Base-by-base conservation (phyloP, 768 basidiomycete species). In the Tremella fuciformis region DNA sequence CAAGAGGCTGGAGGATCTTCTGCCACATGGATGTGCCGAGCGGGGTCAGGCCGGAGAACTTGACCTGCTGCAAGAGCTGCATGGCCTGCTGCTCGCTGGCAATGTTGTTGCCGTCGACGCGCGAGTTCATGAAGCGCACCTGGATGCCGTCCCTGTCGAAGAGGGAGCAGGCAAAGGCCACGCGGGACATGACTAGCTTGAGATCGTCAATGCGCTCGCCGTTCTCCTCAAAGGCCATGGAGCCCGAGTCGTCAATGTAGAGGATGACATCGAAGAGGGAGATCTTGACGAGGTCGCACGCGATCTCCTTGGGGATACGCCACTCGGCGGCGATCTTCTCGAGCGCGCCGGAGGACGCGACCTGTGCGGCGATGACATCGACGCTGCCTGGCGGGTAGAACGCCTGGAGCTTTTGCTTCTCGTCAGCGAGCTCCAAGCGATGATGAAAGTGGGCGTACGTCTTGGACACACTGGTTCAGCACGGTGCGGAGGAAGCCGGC, bases 121-220 rank as follows among this genome's bases (percentile, higher is more conserved):
- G 66, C 21, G 62, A 69, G 74, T 80, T 80, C 70, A 80, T 72
- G 73, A 79, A 80, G 50, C 79, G 65, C 48, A 79, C 73, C 44
- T 76, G 74, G 54, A 80, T 78, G 44, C 80, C 80, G 54, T 80
- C 80, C 13, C 73, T 65, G 66, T 78, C 78, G 62, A 78, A 78
- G 38, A 78, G 64, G 4, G 70, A 67, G 18, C 74, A 67, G 9
- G 76, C 78, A 50, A 65, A 78, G n/a, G 78, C 78, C 44, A 78
- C 76, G 54, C 78, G 62, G 22, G 70, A 71, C 22, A 78, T 50
- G 62, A 79, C 68, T 18, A 80, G 61, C 67, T 79, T 79, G 38
- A 80, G 62, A 57, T 80, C 80, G 50, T 80, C 79, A 56, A 80
- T 79, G 40, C 80, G 66, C 52, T 78, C 75, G 24, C 80, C 80